phyloP scores from a whole-genome alignment of 139 green algal genomes.

The Gonium pectorale region DNA sequence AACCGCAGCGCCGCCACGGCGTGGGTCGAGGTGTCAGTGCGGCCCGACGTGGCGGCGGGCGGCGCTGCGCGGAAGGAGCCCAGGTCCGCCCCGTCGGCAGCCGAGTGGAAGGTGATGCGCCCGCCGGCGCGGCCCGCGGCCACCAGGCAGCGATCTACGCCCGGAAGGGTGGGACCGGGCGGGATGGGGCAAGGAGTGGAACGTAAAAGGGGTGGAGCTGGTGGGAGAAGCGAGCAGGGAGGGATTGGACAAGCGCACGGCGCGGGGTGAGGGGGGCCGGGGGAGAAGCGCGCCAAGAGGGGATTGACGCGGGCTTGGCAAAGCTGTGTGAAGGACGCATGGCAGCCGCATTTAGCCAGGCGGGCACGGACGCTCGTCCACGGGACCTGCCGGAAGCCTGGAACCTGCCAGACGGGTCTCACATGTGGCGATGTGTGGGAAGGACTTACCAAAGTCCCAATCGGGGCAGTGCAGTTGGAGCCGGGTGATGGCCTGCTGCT shows the following conservation, averaged over 20 bases:
- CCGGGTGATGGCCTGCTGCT: constrained; percentile 11
- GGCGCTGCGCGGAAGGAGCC: constrained; percentile 31
- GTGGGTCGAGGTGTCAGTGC: background rate
- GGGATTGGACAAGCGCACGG: too few relatives aligned
- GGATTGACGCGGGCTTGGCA: too few relatives aligned
- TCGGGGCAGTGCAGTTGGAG: constrained; percentile 20
- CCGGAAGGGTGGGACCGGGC: background rate
- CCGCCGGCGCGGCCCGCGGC: constrained; percentile 3
- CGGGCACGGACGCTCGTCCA: too few relatives aligned
- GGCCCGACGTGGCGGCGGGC: constrained; percentile 22
- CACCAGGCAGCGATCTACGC: constrained; percentile 5
- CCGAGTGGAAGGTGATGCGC: constrained; percentile 14
- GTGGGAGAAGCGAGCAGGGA: background rate
- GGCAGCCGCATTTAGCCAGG: too few relatives aligned
- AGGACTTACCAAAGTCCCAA: too few relatives aligned
- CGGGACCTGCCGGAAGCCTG: too few relatives aligned
- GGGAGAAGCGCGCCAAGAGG: too few relatives aligned
- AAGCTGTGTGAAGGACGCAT: too few relatives aligned
- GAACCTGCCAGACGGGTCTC: too few relatives aligned
- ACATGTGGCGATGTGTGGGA: too few relatives aligned
- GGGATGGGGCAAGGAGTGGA: background rate
- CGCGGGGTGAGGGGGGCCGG: too few relatives aligned
- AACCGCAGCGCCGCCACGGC: constrained; percentile 7
- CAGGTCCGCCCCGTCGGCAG: background rate
- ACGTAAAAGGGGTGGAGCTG: background rate